A percentile compares a stretch with the other conserved stretches of the same genome.
These are phyloP conservation scores for Fusarium austroafricanum DNA, from an alignment of 2,329 filamentous ascomycete genomes.

Conservation along the genomic window DNA sequence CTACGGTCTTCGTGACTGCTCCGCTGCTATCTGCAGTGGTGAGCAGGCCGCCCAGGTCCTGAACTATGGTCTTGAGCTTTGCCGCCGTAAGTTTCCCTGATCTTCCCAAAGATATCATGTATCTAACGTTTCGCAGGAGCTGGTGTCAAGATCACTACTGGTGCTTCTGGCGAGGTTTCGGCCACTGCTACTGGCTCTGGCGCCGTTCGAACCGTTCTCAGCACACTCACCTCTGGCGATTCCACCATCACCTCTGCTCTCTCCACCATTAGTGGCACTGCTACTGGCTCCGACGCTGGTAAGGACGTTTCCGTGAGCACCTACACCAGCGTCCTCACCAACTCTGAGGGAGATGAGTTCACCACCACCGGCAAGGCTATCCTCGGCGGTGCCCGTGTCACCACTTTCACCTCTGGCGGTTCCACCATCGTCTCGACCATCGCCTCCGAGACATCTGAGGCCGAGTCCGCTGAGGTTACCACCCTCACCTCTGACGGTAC, in stretches of 20 bases:
- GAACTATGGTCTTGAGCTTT: conserved; percentile 54
- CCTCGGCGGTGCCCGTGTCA: conserved; percentile 29
- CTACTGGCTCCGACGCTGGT: conserved; percentile 29
- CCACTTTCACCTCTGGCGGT: conserved; percentile 38
- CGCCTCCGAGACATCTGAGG: conserved; percentile 9
- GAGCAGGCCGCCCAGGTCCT: conserved; percentile 53
- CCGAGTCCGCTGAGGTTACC: conserved; percentile 23
- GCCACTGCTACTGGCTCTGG: conserved; percentile 35
- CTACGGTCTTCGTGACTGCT: conserved; percentile 65
- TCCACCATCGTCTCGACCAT: conserved; percentile 39
- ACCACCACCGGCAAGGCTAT: conserved; percentile 36
- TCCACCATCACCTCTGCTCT: conserved; percentile 52
- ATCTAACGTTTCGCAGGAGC: conserved; percentile 44
- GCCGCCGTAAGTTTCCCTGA: conserved; percentile 50
- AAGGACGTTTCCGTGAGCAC: conserved; percentile 42
- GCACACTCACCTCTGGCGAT: conserved; percentile 51
- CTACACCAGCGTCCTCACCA: conserved; percentile 46
- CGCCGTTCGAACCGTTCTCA: conserved; percentile 53
- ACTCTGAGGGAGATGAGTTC: conserved; percentile 36
- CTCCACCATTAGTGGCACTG: conserved; percentile 49
- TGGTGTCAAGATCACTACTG: conserved; percentile 52
- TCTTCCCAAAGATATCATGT: not conserved
- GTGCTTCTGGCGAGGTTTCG: conserved; percentile 36
- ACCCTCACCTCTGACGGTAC: conserved; percentile 38
- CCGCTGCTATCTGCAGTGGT: conserved; percentile 55